Evolutionary conservation across 2,329 filamentous ascomycete genomes (phyloP).

Genomic region (Sodiomyces alkalinus): DNA sequence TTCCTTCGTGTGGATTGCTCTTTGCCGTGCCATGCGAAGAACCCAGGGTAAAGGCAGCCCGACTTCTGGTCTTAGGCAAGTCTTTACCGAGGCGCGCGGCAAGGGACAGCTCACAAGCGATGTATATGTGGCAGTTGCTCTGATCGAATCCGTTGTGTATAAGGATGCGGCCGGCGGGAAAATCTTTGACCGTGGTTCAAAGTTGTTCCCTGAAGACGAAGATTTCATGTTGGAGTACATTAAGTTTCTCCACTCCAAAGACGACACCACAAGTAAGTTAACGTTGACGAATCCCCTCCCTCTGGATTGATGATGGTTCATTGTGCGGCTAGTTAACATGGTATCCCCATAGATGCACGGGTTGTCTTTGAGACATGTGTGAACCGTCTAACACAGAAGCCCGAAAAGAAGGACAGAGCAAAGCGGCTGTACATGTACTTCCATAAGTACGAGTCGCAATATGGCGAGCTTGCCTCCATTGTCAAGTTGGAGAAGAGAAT

Average conservation of each 20-base stretch:
- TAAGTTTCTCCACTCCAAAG: slow-evolving; percentile 82
- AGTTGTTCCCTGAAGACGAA: slow-evolving; percentile 87
- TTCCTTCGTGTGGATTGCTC: slow-evolving; percentile 86
- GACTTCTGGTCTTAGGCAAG: slow-evolving; percentile 58
- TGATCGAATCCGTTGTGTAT: slow-evolving; percentile 92
- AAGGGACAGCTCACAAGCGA: slow-evolving; percentile 83
- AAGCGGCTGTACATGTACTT: slow-evolving; percentile 84
- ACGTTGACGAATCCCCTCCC: background rate
- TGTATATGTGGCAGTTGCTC: slow-evolving; percentile 83
- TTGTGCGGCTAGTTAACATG: slow-evolving; percentile 9
- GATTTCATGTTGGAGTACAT: slow-evolving; percentile 89
- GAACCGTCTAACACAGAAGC: slow-evolving; percentile 62
- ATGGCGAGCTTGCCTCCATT: slow-evolving; percentile 83
- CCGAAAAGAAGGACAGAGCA: slow-evolving; percentile 57
- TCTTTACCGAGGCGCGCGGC: slow-evolving; percentile 80
- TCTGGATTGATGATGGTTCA: background rate
- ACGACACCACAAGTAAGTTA: slow-evolving; percentile 78
- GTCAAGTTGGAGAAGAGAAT: slow-evolving; percentile 84
- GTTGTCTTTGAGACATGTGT: slow-evolving; percentile 94
- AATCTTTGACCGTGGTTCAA: slow-evolving; percentile 89
- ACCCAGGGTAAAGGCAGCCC: slow-evolving; percentile 68
- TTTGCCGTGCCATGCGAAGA: slow-evolving; percentile 86
- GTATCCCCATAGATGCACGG: slow-evolving; percentile 58
- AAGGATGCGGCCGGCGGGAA: slow-evolving; percentile 85
- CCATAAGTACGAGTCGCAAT: slow-evolving; percentile 88